Evolutionary conservation across 2,329 filamentous ascomycete genomes (phyloP), one percentile per base, ranked within the genome.

Genomic region (Verticillium nonalfalfae): DNA sequence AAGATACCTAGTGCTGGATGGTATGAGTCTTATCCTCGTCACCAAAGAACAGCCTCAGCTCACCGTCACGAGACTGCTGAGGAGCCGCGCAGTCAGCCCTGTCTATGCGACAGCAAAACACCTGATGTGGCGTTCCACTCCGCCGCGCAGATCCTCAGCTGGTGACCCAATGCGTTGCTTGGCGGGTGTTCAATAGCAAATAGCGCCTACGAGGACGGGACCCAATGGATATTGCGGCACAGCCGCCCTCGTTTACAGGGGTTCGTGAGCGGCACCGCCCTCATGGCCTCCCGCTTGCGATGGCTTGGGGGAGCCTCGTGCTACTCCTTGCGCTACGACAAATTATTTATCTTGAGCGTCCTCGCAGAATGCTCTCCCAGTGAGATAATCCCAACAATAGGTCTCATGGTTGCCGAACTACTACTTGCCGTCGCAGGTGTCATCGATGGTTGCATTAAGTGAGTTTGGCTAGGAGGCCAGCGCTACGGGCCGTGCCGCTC

Each of bases 391-490:
- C 5, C 26, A 4, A 31, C 26, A 31, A 31, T 11, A 21, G 13
- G n/a, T 9, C 21, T 26, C n/a, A 52, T 52, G 45, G 45, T 52
- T 52, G 45, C 45, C 18, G 45, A 52, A 18, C 45, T 52, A 2
- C n/a, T 59, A 34, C 26, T 59, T 21, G 62, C 57, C 45, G 36
- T 64, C 36, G 39, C 56, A 7, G 62, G 62, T 35, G 58, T 57
- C 13, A 36, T 63, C 39, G 59, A 63, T 34, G 56, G 57, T 7
- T 61, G 59, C 54, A 52, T 61, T 36, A 59, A 58, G 60, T 62
- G 26, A 57, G 59, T 39, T 7, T n/a, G 10, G 18, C 15, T 57
- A 57, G 13, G n/a, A 21, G 4, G 18, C 7, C 45, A 52, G n/a
- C 45, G 45, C 45, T 52, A 21, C 45, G 45, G 45, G 18, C 45